Evolutionary conservation across 805 yeast species (phyloP).

Genomic region (Osmozyma mogii): DNA sequence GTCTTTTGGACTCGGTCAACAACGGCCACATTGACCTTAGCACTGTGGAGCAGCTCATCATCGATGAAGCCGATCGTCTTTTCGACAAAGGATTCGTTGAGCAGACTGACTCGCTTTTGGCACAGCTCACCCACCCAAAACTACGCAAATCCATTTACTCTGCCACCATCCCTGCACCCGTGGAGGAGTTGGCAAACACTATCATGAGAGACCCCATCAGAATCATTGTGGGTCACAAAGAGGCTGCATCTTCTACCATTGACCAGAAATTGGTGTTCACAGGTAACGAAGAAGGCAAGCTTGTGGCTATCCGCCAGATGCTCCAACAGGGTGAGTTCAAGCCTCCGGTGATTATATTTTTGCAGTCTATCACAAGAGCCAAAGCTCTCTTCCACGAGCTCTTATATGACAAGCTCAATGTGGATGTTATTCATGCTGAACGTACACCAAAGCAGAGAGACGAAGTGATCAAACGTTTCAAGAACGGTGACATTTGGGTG

Average conservation of each 20-base stretch:
- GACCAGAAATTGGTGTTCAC: slow-evolving; percentile 79
- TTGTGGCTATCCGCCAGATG: slow-evolving; percentile 85
- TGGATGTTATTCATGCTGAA: slow-evolving; percentile 94
- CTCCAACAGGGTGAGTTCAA: slow-evolving; percentile 74
- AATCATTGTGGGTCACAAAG: slow-evolving; percentile 86
- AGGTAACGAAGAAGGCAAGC: slow-evolving; percentile 93
- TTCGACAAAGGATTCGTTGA: slow-evolving; percentile 81
- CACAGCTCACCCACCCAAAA: slow-evolving; percentile 43
- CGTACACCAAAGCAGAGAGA: slow-evolving; percentile 85
- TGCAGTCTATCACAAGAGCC: slow-evolving; percentile 89
- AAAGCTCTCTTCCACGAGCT: slow-evolving; percentile 92
- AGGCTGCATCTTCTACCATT: slow-evolving; percentile 79
- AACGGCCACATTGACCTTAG: slow-evolving; percentile 52
- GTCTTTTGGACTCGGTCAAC: slow-evolving; percentile 73
- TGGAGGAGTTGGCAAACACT: slow-evolving; percentile 78
- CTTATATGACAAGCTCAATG: slow-evolving; percentile 83
- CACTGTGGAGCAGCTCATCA: slow-evolving; percentile 63
- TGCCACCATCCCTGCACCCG: slow-evolving; percentile 91
- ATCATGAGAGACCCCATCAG: slow-evolving; percentile 84
- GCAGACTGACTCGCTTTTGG: slow-evolving; percentile 81
- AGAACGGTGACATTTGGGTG: slow-evolving; percentile 90
- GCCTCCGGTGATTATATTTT: slow-evolving; percentile 88
- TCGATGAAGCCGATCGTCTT: slow-evolving; percentile 94
- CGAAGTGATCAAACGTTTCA: slow-evolving; percentile 74
- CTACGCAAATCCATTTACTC: slow-evolving; percentile 77